Evolutionary conservation across 1,284 basidiomycete species (phyloP).

Genomic region (Irpex sp.): DNA sequence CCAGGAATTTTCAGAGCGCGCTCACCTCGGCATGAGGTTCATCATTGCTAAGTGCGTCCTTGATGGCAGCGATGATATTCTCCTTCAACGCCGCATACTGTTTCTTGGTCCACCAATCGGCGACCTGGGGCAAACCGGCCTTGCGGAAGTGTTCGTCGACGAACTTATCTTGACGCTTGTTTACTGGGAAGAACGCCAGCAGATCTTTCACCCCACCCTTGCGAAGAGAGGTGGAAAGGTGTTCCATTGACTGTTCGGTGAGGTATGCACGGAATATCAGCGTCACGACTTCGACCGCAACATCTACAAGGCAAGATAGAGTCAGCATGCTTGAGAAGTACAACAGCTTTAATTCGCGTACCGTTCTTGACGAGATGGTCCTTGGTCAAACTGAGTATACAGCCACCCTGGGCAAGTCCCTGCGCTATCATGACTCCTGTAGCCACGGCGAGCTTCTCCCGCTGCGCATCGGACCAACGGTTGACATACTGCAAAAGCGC

Average conservation of each 20-base stretch:
- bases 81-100: constrained; percentile 64
- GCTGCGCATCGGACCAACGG: constrained; percentile 73
- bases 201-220: constrained; percentile 86
- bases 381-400: constrained; percentile 82
- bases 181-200: constrained; percentile 81
- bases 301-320: constrained; percentile 42
- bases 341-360: constrained; percentile 27
- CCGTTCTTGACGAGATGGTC: constrained; percentile 95
- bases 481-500: constrained; percentile 87
- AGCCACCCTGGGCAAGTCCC: constrained; percentile 73
- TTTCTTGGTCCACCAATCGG: constrained; percentile 90
- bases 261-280: constrained; percentile 82
- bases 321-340: background rate
- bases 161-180: constrained; percentile 69
- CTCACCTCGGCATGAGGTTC: constrained; percentile 64
- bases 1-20: constrained; percentile 12
- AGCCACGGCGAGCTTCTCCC: constrained; percentile 79
- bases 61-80: constrained; percentile 27
- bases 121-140: constrained; percentile 72
- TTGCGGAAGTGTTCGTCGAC: constrained; percentile 87
- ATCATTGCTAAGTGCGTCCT: constrained; percentile 45
- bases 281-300: constrained; percentile 76
- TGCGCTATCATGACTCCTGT: constrained; percentile 82
- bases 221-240: constrained; percentile 75
- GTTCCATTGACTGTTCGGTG: constrained; percentile 80